phyloP scores from a whole-genome alignment of 1,284 basidiomycete species.

The Volvariella volvacea region DNA sequence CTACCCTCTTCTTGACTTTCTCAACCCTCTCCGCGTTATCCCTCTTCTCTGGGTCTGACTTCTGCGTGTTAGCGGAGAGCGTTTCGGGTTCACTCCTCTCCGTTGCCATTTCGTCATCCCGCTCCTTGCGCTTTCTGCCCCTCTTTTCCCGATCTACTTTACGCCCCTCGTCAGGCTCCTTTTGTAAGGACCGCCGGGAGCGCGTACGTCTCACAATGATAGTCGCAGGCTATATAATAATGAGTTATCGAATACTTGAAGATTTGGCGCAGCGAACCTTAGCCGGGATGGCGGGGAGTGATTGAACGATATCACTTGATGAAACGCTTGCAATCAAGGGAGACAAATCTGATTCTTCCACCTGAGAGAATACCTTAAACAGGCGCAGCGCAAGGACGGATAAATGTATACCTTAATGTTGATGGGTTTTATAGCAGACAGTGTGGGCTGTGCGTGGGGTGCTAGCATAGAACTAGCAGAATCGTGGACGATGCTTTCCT shows the following conservation, averaged over 20 bases:
- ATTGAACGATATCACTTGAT: constrained; percentile 16
- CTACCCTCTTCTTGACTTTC: constrained; percentile 18
- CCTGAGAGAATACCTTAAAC: constrained; percentile 15
- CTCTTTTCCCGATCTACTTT: constrained; percentile 27
- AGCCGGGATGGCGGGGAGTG: not conserved
- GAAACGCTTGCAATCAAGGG: constrained; percentile 15
- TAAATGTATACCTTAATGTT: constrained; percentile 25
- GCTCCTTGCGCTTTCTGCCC: constrained; percentile 39
- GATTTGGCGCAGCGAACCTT: constrained; percentile 9
- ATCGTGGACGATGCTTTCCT: not conserved
- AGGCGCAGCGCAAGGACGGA: not conserved
- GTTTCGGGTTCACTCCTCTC: constrained; percentile 14
- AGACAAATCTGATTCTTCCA: constrained; percentile 28
- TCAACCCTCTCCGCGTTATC: constrained; percentile 18
- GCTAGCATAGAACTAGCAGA: too few species aligned
- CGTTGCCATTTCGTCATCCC: constrained; percentile 33
- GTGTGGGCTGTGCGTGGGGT: too few species aligned
- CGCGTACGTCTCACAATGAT: constrained; percentile 15
- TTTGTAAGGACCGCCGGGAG: constrained; percentile 20
- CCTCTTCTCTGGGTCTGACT: constrained; percentile 15
- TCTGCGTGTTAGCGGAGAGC: constrained; percentile 5
- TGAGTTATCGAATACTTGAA: not conserved
- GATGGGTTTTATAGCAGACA: constrained; percentile 17
- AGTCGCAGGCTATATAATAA: constrained; percentile 7
- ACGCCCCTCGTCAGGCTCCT: constrained; percentile 18